phyloP scores from a whole-genome alignment of 345 rosid species.

The Mercurialis annua region DNA sequence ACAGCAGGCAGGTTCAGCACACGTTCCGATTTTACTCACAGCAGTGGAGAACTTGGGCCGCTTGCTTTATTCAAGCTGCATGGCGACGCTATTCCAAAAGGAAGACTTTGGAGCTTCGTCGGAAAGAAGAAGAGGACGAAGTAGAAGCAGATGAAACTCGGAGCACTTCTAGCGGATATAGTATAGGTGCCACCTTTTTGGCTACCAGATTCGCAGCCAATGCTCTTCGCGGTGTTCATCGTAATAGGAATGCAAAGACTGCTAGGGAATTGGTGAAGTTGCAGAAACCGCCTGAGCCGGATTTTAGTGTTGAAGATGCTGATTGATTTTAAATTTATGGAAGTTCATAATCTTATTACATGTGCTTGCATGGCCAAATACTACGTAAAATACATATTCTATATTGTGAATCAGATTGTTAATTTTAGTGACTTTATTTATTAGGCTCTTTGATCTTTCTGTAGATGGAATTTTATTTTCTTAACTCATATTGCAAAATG shows the following conservation, averaged over 20 bases:
- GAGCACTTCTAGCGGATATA: slow-evolving; percentile 43
- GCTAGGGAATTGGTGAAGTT: slow-evolving; percentile 68
- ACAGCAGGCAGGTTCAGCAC: slow-evolving; percentile 94
- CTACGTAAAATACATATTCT: no score
- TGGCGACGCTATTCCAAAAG: slow-evolving; percentile 86
- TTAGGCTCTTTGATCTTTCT: no score
- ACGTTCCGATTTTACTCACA: slow-evolving; percentile 95
- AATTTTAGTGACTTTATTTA: no score
- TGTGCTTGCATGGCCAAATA: no score
- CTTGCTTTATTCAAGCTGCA: slow-evolving; percentile 92
- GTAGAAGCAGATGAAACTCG: slow-evolving; percentile 43
- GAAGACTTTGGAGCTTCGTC: slow-evolving; percentile 66
- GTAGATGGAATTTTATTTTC: no score
- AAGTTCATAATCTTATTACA: not conserved
- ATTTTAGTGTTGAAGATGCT: slow-evolving; percentile 81
- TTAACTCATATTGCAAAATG: no score
- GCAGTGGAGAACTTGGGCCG: slow-evolving; percentile 99
- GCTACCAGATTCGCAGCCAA: slow-evolving; percentile 89
- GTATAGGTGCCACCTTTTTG: slow-evolving; percentile 84
- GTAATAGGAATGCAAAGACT: slow-evolving; percentile 66
- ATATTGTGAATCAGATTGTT: no score
- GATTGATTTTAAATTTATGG: slow-evolving; percentile 30
- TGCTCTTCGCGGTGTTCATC: slow-evolving; percentile 82
- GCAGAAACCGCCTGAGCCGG: slow-evolving; percentile 94
- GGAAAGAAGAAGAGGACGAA: slow-evolving; percentile 66